Percentiles rank a stretch among this genome's conserved stretches.
Conservation (phyloP, 2,329 filamentous ascomycete genomes). For the Chalaropsis ovoidea region DNA sequence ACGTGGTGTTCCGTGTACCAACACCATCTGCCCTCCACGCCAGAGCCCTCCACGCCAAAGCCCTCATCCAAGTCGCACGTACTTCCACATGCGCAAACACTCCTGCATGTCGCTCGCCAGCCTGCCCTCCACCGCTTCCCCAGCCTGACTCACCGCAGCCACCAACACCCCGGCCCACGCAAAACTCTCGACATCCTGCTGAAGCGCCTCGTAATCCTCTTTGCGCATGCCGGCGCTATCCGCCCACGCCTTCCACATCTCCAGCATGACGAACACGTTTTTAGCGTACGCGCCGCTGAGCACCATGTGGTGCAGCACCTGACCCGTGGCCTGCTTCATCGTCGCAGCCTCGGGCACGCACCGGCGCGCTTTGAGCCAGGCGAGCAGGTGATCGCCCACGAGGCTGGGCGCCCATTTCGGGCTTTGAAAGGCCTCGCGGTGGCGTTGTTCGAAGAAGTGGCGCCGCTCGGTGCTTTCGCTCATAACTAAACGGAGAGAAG, state of each 20-base stretch:
- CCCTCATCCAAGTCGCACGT: conserved; percentile 40
- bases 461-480: conserved; percentile 36
- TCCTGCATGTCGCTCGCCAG: conserved; percentile 46
- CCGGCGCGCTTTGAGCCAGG: conserved; percentile 36
- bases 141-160: conserved; percentile 40
- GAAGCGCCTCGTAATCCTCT: conserved; percentile 34
- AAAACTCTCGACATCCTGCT: conserved; percentile 37
- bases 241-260: conserved; percentile 46
- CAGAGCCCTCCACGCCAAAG: no score
- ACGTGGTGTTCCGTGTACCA: background rate
- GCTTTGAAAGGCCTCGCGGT: conserved; percentile 44
- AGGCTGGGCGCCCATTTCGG: conserved; percentile 43
- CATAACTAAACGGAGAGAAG: background rate
- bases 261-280: conserved; percentile 38
- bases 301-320: conserved; percentile 44
- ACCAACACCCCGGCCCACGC: conserved; percentile 41
- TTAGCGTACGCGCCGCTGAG: conserved; percentile 39
- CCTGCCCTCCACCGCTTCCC: conserved; percentile 39
- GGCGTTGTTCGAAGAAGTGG: conserved; percentile 37
- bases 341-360: conserved; percentile 29
- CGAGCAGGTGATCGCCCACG: conserved; percentile 38
- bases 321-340: conserved; percentile 38
- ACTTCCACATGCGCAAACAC: conserved; percentile 45
- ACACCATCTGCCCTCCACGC: background rate
- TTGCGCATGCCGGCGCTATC: conserved; percentile 46